These are phyloP conservation scores for Paraphoma chrysanthemicola DNA, from an alignment of 2,329 filamentous ascomycete species.

Conservation along the genomic window DNA sequence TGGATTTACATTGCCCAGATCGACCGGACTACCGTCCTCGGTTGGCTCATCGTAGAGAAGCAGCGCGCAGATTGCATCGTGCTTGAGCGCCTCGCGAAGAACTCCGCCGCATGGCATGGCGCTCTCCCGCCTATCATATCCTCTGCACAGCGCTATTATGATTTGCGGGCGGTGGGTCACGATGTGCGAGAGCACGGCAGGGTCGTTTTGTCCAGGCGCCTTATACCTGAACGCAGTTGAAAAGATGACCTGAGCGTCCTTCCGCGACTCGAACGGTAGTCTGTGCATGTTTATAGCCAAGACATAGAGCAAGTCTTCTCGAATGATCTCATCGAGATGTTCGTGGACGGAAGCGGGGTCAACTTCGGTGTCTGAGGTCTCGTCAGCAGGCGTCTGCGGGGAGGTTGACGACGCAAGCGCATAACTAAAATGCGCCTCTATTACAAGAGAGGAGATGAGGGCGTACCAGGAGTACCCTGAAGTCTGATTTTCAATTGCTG, in stretches of 20 bases:
- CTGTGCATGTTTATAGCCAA: conserved; percentile 83
- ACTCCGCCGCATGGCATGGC: conserved; percentile 91
- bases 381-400: conserved; percentile 16
- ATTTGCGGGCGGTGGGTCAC: conserved; percentile 86
- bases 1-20: conserved; percentile 78
- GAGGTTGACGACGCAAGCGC: neutral
- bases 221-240: conserved; percentile 94
- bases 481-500: conserved; percentile 91
- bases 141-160: conserved; percentile 84
- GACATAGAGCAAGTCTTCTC: conserved; percentile 86
- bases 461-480: conserved; percentile 86
- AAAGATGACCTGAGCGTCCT: conserved; percentile 95
- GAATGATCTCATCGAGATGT: conserved; percentile 82
- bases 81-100: conserved; percentile 86
- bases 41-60: conserved; percentile 91
- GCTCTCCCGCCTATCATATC: conserved; percentile 89
- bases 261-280: conserved; percentile 93
- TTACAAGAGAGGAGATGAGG: neutral
- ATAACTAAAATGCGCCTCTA: neutral
- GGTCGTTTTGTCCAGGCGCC: conserved; percentile 73
- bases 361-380: conserved; percentile 76
- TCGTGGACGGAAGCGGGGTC: conserved; percentile 87
- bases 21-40: conserved; percentile 74
- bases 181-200: conserved; percentile 86
- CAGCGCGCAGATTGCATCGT: conserved; percentile 87